These are phyloP conservation scores for Trichoderma asperelloides DNA, from an alignment of 495 filamentous ascomycete species.

Conservation along the genomic window DNA sequence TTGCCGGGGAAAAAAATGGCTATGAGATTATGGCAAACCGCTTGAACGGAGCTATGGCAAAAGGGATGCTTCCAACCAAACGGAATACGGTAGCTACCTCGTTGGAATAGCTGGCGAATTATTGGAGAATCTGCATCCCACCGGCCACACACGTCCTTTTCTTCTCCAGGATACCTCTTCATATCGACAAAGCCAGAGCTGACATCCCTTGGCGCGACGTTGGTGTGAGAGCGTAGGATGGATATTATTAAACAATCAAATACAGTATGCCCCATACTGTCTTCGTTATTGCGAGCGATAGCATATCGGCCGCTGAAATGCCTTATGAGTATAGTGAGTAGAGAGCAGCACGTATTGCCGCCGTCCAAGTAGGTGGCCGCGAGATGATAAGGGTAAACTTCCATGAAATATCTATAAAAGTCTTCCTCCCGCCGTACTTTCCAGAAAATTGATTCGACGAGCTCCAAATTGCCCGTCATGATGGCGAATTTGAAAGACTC, in stretches of 20 bases:
- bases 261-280: slow-evolving; percentile 31
- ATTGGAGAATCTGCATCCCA: slow-evolving; percentile 33
- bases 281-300: slow-evolving; percentile 19
- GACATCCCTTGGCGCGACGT: slow-evolving; percentile 20
- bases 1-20: slow-evolving; percentile 12
- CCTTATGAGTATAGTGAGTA: slow-evolving; percentile 17
- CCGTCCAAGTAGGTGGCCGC: slow-evolving; percentile 32
- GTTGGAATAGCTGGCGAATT: slow-evolving; percentile 16
- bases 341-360: slow-evolving; percentile 26
- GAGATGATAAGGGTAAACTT: slow-evolving; percentile 31
- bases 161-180: slow-evolving; percentile 25
- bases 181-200: slow-evolving; percentile 9
- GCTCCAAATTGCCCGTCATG: slow-evolving; percentile 25
- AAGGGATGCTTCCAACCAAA: slow-evolving; percentile 33
- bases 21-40: slow-evolving; percentile 28
- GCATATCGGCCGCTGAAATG: neutral
- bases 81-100: slow-evolving; percentile 17
- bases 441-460: slow-evolving; percentile 11
- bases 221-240: slow-evolving; percentile 33
- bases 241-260: slow-evolving; percentile 33
- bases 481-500: slow-evolving; percentile 33
- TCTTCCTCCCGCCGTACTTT: no score
- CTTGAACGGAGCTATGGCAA: slow-evolving; percentile 33
- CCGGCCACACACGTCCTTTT: slow-evolving; percentile 33
- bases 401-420: slow-evolving; percentile 7